A percentile compares a stretch with the other conserved stretches of the same genome.
Conservation (phyloP, 1,284 basidiomycete species). For the Boletus sp. region DNA sequence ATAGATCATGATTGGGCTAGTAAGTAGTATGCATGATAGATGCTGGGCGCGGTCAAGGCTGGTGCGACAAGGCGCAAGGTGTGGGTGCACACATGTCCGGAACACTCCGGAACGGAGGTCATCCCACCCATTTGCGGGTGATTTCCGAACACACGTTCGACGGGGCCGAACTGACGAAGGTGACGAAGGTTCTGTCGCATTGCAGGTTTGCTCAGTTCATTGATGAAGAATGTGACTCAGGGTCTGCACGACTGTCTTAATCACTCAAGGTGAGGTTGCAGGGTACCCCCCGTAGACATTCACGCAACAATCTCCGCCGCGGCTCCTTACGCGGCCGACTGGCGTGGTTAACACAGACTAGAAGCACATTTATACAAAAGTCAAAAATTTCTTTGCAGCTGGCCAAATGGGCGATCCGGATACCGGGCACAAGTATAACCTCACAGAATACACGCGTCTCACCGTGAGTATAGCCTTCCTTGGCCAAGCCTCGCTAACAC, state of each 20-base stretch:
- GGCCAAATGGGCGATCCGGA: constrained; percentile 9
- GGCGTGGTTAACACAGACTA: constrained; percentile 12
- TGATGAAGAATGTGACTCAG: constrained; percentile 6
- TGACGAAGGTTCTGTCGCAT: constrained; percentile 2
- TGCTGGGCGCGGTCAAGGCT: constrained; percentile 13
- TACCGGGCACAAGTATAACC: constrained; percentile 22
- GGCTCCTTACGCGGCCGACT: constrained; percentile 13
- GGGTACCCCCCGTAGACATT: constrained; percentile 1
- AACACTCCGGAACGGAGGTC: constrained; percentile 26
- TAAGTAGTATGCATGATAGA: constrained; percentile 10
- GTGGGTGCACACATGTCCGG: constrained; percentile 15
- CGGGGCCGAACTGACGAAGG: constrained; percentile 32
- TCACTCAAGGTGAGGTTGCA: constrained; percentile 9
- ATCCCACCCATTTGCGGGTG: neutral
- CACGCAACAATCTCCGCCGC: constrained; percentile 34
- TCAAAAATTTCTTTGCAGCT: constrained; percentile 19
- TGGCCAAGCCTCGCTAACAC: constrained; percentile 29
- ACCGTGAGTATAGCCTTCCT: constrained; percentile 34
- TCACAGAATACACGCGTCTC: constrained; percentile 26
- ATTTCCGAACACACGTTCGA: constrained; percentile 3
- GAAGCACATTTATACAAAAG: constrained; percentile 8
- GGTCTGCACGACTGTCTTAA: constrained; percentile 1
- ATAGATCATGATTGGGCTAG: constrained; percentile 13
- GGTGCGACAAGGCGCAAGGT: constrained; percentile 13
- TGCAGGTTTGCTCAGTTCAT: constrained; percentile 11